Base-by-base conservation (phyloP, 768 basidiomycete species). In the Phaffia australis region DNA sequence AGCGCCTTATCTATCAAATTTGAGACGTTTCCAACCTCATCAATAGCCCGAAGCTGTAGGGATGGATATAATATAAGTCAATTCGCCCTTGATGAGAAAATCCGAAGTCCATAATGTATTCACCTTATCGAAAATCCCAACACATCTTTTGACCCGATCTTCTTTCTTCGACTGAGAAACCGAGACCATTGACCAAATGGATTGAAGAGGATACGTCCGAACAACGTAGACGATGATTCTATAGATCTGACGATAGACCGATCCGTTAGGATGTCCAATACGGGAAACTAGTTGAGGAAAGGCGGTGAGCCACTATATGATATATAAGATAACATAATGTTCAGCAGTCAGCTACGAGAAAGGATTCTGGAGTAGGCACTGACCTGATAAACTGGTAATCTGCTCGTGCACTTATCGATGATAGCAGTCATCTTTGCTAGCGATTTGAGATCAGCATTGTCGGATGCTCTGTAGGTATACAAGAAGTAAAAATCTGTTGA, bases 211-310 rank as follows among this genome's bases (percentile, higher is more conserved):
- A 74, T 90, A 93, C 68, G 84, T 82, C 63, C 79, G 77, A n/a
- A 98, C 80, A 32, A 98, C 88, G 21, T 74, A 78, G 19, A 79
- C 76, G 63, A 98, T 90, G 46, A 98, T 81, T 56, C 74, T 77
- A 2, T 81, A 79, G 25, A 99, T 77, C 3, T 84, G 75, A 0
- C 74, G 75, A 73, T 82, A 85, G 3, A 90, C 85, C 0, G 79
- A 79, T 15, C 76, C 70, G 71, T 88, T 86, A 4, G 75, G 77
- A 70, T 95, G 89, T 16, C 86, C 87, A 42, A 99, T 86, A 9
- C 95, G 84, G 18, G 94, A 98, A 18, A 93, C 90, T 61, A 98
- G 89, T 79, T 98, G 95, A 3, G 93, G 92, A 70, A 97, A 93
- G 1, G 91, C 93, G 0, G 88, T 92, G 71, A 85, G 87, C 91